Base-by-base conservation (phyloP, 768 basidiomycete species). In the Hypsizygus marmoreus region DNA sequence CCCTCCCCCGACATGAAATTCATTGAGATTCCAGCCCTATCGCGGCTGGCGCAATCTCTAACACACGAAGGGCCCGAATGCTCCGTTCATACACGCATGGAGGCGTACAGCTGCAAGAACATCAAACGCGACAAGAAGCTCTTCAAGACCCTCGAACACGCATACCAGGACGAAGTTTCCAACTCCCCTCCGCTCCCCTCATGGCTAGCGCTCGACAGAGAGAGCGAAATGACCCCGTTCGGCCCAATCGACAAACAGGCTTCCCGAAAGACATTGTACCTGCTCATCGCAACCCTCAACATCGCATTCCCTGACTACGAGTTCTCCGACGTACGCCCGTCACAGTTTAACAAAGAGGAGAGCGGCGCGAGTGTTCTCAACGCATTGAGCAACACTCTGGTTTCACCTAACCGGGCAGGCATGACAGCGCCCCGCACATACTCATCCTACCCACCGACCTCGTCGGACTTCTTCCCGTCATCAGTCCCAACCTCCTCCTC, bases 71-170 rank as follows among this genome's bases (percentile, higher is more conserved):
- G 92, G 9, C 81, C 87, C 37, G 90, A 94, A 67, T 91, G 91
- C 66, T 79, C 84, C 4, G 91, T 95, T 6, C 85, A 91, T 69
- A 92, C 91, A 34, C 82, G 93, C 54, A 86, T 98, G 67, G 95
- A 97, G 68, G 95, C 92, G 0, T 99, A 97, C 75, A 91, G 88
- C 61, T 94, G 92, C 80, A 99, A 99, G 80, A 87, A 94, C 68
- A 88, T 97, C 68, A 90, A 91, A 57, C 87, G 90, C 60, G 97
- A 99, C 78, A 92, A 94, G 81, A 91, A 88, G 65, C 86, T 97
- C 66, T 93, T 93, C 79, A 92, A 90, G 62, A 75, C 84, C 8
- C 85, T 98, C 72, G 95, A 98, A 65, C 79, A 81, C 57, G 85
- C 87, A 23, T 93, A 97, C 73, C 76, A 82, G 48, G 84, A 87